These are phyloP conservation scores for Ophidiomyces ophidiicola DNA, from an alignment of 2,329 filamentous ascomycete genomes.

Conservation along the genomic window DNA sequence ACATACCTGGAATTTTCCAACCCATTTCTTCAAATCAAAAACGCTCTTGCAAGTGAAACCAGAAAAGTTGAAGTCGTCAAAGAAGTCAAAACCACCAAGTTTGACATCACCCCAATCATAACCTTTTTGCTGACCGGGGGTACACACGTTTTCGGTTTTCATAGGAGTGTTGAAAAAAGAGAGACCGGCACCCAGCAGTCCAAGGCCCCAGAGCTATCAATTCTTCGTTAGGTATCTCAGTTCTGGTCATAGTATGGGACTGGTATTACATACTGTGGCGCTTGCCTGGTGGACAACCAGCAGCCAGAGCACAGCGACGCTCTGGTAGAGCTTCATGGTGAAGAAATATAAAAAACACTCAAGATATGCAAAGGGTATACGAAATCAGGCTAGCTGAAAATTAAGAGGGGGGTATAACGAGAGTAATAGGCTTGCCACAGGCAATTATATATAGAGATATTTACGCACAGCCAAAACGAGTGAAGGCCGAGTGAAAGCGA, in stretches of 20 bases:
- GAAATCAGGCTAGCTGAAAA: slow-evolving; percentile 6
- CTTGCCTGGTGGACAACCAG: slow-evolving; percentile 20
- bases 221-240: background rate
- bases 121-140: slow-evolving; percentile 53
- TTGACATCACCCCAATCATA: slow-evolving; percentile 59
- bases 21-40: slow-evolving; percentile 26
- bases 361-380: background rate
- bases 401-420: background rate
- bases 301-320: slow-evolving; percentile 15
- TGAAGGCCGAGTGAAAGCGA: slow-evolving; percentile 8
- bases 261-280: slow-evolving; percentile 17
- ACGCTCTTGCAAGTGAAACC: slow-evolving; percentile 58
- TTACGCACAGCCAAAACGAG: slow-evolving; percentile 4
- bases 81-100: slow-evolving; percentile 62
- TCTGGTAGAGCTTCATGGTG: slow-evolving; percentile 18
- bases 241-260: background rate
- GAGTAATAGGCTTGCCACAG: slow-evolving; percentile 9
- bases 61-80: slow-evolving; percentile 60
- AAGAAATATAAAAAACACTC: slow-evolving; percentile 5
- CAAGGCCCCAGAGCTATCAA: slow-evolving; percentile 1
- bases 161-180: slow-evolving; percentile 40
- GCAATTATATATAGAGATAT: slow-evolving; percentile 7
- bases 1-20: slow-evolving; percentile 17
- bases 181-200: background rate
- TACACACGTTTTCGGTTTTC: slow-evolving; percentile 68